Evolutionary conservation across 2,329 filamentous ascomycete genomes (phyloP).

Genomic region (Diplodia sapinea): DNA sequence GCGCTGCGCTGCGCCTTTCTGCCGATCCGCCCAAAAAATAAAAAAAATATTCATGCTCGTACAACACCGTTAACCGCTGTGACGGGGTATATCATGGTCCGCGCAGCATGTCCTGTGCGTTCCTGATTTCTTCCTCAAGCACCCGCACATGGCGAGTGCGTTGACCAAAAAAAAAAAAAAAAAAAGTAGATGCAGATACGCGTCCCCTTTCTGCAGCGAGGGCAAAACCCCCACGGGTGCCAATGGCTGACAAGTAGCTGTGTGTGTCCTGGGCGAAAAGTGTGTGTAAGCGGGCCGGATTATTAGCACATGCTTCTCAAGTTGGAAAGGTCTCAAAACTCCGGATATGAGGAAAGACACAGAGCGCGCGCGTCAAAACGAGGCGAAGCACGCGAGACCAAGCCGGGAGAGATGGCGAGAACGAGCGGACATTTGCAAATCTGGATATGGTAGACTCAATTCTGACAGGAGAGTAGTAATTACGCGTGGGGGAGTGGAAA

Average conservation of each 20-base stretch:
- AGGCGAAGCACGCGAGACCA: background rate
- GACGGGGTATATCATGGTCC: no score
- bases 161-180: slow-evolving; percentile 3
- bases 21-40: background rate
- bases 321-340: background rate
- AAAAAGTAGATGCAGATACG: background rate
- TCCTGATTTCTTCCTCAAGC: background rate
- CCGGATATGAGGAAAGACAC: background rate
- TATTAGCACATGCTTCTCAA: background rate
- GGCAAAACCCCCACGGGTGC: background rate
- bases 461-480: background rate
- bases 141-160: background rate
- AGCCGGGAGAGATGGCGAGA: background rate
- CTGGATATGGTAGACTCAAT: background rate
- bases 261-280: background rate
- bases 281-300: background rate
- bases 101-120: no score
- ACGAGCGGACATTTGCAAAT: background rate
- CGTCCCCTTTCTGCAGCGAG: background rate
- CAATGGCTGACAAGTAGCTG: background rate
- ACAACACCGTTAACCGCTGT: no score
- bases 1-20: background rate
- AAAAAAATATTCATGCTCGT: no score
- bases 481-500: background rate
- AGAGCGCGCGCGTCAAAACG: background rate